Evolutionary conservation across 2,329 filamentous ascomycete genomes (phyloP).

Genomic region (Colletotrichum sidae): DNA sequence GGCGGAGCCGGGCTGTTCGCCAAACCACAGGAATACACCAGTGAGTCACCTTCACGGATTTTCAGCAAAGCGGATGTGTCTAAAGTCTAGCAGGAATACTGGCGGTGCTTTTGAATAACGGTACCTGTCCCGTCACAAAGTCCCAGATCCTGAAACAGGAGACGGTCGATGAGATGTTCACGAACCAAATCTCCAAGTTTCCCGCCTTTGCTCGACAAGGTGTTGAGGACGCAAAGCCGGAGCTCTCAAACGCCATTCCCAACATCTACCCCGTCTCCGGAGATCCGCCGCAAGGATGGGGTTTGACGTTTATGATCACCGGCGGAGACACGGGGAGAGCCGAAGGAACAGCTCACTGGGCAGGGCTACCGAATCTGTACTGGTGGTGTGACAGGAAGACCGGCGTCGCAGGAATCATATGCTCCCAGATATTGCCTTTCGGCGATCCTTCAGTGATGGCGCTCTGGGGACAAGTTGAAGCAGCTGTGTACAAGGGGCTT

Average conservation of each 20-base stretch:
- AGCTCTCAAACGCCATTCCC: slow-evolving; percentile 56
- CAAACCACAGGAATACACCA: slow-evolving; percentile 69
- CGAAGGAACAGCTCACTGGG: slow-evolving; percentile 64
- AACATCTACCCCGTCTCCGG: slow-evolving; percentile 58
- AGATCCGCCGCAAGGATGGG: slow-evolving; percentile 72
- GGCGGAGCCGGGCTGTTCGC: slow-evolving; percentile 73
- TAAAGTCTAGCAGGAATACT: slow-evolving; percentile 61
- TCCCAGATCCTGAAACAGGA: slow-evolving; percentile 63
- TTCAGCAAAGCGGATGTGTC: no score
- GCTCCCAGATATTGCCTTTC: slow-evolving; percentile 64
- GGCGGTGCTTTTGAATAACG: slow-evolving; percentile 72
- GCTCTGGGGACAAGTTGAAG: slow-evolving; percentile 54
- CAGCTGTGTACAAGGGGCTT: slow-evolving; percentile 48
- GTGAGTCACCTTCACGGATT: slow-evolving; percentile 48
- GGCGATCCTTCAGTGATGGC: slow-evolving; percentile 54
- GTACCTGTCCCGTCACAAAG: slow-evolving; percentile 68
- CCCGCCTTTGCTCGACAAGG: slow-evolving; percentile 56
- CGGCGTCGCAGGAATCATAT: slow-evolving; percentile 65
- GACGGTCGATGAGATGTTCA: slow-evolving; percentile 74
- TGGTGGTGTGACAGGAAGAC: slow-evolving; percentile 74
- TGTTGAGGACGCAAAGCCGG: slow-evolving; percentile 58
- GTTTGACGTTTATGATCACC: slow-evolving; percentile 66
- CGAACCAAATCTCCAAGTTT: slow-evolving; percentile 69
- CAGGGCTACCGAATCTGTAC: slow-evolving; percentile 69
- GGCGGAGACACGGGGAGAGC: slow-evolving; percentile 64